A percentile compares a stretch with the other conserved stretches of the same genome.
Evolutionary conservation across 2,329 filamentous ascomycete genomes (phyloP).

Genomic region (Grosmannia serpens): DNA sequence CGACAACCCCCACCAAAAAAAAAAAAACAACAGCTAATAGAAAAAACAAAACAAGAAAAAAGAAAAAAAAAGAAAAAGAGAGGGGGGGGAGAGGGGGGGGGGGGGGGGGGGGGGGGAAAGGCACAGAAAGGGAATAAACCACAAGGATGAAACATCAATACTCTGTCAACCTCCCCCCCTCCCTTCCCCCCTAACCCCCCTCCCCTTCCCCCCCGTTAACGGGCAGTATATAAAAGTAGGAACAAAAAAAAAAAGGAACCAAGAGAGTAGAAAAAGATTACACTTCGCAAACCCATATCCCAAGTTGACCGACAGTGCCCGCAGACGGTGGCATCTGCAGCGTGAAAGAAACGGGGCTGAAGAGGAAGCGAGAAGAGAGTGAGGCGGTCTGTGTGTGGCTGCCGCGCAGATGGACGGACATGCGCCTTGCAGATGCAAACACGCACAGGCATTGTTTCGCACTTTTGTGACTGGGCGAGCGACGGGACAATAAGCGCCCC

Average conservation of each 20-base stretch:
- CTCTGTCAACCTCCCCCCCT: background rate
- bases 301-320: background rate
- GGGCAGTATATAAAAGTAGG: background rate
- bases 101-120: too few relatives aligned
- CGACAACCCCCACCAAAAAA: background rate
- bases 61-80: too few relatives aligned
- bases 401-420: conserved; percentile 1
- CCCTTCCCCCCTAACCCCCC: background rate
- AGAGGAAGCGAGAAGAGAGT: background rate
- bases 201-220: background rate
- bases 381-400: background rate
- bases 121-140: too few relatives aligned
- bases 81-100: too few relatives aligned
- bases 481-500: background rate
- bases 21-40: too few relatives aligned
- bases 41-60: too few relatives aligned
- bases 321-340: background rate
- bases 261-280: background rate
- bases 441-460: conserved; percentile 8
- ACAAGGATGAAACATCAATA: too few relatives aligned
- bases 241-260: background rate
- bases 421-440: conserved; percentile 9
- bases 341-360: background rate
- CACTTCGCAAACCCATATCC: background rate
- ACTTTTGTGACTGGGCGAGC: background rate